Evolutionary conservation across 805 yeast species (phyloP), one percentile per base, ranked within the genome.

Genomic region (Pichia occidentalis): DNA sequence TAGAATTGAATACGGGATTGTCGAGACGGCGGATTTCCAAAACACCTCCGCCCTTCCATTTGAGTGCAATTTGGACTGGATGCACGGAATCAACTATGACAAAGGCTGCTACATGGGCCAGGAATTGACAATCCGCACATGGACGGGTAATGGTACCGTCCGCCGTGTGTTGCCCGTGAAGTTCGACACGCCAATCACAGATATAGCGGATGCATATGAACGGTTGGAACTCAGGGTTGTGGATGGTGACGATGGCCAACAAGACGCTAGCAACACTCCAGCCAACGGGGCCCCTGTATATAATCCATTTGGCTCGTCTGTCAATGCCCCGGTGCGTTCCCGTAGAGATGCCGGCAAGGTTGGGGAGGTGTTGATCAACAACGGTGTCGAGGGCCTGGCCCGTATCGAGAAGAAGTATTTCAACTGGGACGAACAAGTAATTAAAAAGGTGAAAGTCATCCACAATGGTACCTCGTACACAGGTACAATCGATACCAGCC

Each of bases 91-190:
- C 11, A 85, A 90, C 37, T 75, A 80, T 36, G 80, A 86, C 46
- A 92, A 92, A 58, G 99, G 99, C 2, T 92, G 99, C 56, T 92
- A 92, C 51, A 80, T 86, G 12, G 99, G 99, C 1, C 98, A 92
- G 60, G 99, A 92, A 56, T 66, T 92, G 36, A 88, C 97, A 0
- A 86, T 88, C 13, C 71, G 98, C 50, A 81, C 97, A 0, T 80
- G 71, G 52, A 85, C 84, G 43, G 77, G 81, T 23, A 95, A 96
- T 3, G 73, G 79, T 2, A 73, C 88, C n/a, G 68, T 95, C 22
- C 87, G 88, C 51, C 66, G 97, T 39, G 64, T 86, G 3, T 74
- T 85, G 32, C 97, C 97, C 0, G 76, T 80, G 2, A 66, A 63
- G 31, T 52, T 71, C 22, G 52, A 59, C 18, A 37, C 37, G 3